Conservation (phyloP, 2,329 filamentous ascomycete genomes). For the Aspergillus glaucus region DNA sequence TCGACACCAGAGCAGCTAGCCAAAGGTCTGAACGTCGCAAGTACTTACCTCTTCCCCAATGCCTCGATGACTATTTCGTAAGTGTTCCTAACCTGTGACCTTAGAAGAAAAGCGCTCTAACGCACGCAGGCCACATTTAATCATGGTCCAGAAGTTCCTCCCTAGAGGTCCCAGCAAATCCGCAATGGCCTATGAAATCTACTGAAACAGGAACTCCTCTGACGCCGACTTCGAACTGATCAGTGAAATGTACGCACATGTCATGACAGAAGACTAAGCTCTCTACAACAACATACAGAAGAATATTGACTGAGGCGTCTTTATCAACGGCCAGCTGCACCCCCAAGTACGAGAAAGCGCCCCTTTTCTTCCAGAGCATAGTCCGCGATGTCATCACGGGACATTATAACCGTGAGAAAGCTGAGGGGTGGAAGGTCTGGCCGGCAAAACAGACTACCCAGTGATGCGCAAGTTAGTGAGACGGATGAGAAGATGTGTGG, state of each 20-base stretch:
- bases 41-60: conserved; percentile 28
- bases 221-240: conserved; percentile 54
- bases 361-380: conserved; percentile 50
- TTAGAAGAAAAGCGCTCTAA: conserved; percentile 15
- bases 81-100: conserved; percentile 6
- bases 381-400: conserved; percentile 45
- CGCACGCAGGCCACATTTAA: conserved; percentile 49
- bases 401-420: conserved; percentile 44
- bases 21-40: conserved; percentile 36
- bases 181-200: conserved; percentile 58
- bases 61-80: conserved; percentile 26
- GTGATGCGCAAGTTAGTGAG: conserved; percentile 12
- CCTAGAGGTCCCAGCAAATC: conserved; percentile 47
- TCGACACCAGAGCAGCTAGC: conserved; percentile 45
- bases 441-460: conserved; percentile 27
- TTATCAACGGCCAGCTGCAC: conserved; percentile 58
- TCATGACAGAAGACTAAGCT: conserved; percentile 60
- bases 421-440: conserved; percentile 46
- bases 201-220: conserved; percentile 53
- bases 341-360: conserved; percentile 54
- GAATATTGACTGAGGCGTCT: conserved; percentile 57
- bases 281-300: conserved; percentile 54
- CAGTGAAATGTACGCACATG: conserved; percentile 55
- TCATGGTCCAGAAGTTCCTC: conserved; percentile 59
- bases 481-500: conserved; percentile 20